Evolutionary conservation across 495 filamentous ascomycete genomes (phyloP), one percentile per base, ranked within the genome.

Genomic region (Podospora fimiseda): DNA sequence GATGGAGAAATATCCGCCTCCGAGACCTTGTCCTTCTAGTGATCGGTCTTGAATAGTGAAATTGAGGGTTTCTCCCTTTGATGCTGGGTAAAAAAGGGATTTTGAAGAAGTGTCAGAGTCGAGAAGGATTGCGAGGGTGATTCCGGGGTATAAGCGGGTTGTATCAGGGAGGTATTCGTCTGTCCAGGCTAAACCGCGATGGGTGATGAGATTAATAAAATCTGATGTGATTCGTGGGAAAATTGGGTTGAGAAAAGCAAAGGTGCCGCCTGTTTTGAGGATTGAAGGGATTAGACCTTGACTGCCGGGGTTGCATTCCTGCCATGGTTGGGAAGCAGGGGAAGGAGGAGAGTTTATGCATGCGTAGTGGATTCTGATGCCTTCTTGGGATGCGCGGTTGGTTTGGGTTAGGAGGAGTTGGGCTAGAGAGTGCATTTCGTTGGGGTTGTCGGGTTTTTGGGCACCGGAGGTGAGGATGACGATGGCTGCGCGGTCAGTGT

Each of bases 291-390:
- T 58, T 23, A 61, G 23, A 1, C 47, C 39, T 24, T 54, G 24
- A 11, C 6, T 11, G 16, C 50, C 50, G 9, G 52, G 52, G 1
- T 40, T 38, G 15, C 61, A 61, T 20, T 45, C 40, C 2, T 15
- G 9, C 52, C 44, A 52, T 7, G 41, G 18, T 42, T 15, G 9
- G 24, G 11, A 1, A 20, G 7, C 3, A 33, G 6, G 11, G 23
- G 19, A 22, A 16, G 0, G 50, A 49, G n/a, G 50, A 30, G 56
- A n/a, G n/a, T 48, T 54, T 49, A 61, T 52, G 36, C 61, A 61
- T 1, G 37, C 59, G 27, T 59, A 59, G 43, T 64, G 59, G 3
- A 64, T 53, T 23, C 61, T 52, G 36, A 64, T 59, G 39, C 56
- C 61, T 27, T 64, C 59, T 7, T 45, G 23, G 4, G 11, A 16